Percentiles rank a stretch among this genome's conserved stretches.
Evolutionary conservation across 1,284 basidiomycete species (phyloP).

Genomic region (Sanghuangporus sanghuang): DNA sequence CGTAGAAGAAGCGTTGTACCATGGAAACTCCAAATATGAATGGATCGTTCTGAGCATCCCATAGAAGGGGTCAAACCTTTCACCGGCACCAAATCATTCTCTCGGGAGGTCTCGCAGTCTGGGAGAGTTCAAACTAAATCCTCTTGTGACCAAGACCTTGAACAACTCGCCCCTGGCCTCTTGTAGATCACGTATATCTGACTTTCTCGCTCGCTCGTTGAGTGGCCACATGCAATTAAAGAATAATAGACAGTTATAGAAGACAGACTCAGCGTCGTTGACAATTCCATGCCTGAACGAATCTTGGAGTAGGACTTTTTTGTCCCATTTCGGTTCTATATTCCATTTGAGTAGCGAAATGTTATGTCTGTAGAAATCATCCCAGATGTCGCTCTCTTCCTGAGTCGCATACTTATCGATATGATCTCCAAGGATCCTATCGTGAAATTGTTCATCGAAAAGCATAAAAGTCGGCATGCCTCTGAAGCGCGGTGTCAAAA

Average conservation of each 20-base stretch:
- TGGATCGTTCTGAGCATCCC: background rate
- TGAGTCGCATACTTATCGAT: background rate
- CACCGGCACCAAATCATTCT: background rate
- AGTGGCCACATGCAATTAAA: background rate
- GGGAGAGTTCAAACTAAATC: background rate
- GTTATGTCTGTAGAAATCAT: background rate
- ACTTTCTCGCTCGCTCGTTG: background rate
- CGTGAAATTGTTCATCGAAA: background rate
- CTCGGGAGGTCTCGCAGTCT: background rate
- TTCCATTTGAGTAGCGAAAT: background rate
- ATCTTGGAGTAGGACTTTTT: background rate
- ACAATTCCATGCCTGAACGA: background rate
- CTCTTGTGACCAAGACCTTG: background rate
- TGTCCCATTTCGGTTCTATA: background rate
- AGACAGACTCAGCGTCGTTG: conserved; percentile 2
- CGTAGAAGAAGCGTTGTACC: background rate
- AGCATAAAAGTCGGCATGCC: background rate
- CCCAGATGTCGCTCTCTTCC: background rate
- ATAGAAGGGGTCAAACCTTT: background rate
- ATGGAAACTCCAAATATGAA: background rate
- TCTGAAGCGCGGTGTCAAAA: background rate
- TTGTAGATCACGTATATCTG: background rate
- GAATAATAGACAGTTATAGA: background rate
- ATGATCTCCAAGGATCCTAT: background rate
- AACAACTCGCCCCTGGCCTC: background rate